Base-by-base conservation (phyloP, 805 yeast species). In the Candida pini region DNA sequence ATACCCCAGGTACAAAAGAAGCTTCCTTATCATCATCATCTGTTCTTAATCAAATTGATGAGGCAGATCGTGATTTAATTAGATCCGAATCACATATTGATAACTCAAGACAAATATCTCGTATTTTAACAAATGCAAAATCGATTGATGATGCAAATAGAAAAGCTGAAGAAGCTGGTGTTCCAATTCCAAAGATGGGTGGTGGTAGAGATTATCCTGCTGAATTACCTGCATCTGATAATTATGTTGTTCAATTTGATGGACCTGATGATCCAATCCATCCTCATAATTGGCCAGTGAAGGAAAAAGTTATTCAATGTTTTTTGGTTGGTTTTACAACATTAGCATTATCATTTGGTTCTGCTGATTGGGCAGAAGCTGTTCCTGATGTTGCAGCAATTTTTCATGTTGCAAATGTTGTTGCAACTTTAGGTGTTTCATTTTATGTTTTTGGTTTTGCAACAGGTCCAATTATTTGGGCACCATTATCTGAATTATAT, bases 401-500 rank as follows among this genome's bases (percentile, higher is more conserved):
- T 26, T 89, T 58, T 58, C 73, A 73, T 39, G 76, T 89, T 31
- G 80, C 83, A 27, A 42, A 51, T 6, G 82, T 77, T 9, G 89
- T 78, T n/a, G 81, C 82, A 10, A 71, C 84, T 16, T 67, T 90
- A 30, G 83, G 86, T 37, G 71, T 87, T 8, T 78, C 96, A 0
- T 66, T 88, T 18, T 89, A 76, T 49, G 96, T 89, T n/a, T 58
- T 87, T 27, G 97, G 97, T 9, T 90, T 88, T 60, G 97, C 96
- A 1, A 71, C 86, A 1, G 96, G 97, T 14, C 97, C 97, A 4
- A 66, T 89, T 33, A 51, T 86, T 24, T 89, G 92, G 87, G 96
- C 92, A 18, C 96, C 95, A 4, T 55, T 83, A 24, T 80, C 90
- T n/a, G 95, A 83, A 56, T 50, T 81, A 24, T 79, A 69, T 45